Conservation (phyloP, 1,284 basidiomycete genomes). For the Sanghuangporus weigelae region DNA sequence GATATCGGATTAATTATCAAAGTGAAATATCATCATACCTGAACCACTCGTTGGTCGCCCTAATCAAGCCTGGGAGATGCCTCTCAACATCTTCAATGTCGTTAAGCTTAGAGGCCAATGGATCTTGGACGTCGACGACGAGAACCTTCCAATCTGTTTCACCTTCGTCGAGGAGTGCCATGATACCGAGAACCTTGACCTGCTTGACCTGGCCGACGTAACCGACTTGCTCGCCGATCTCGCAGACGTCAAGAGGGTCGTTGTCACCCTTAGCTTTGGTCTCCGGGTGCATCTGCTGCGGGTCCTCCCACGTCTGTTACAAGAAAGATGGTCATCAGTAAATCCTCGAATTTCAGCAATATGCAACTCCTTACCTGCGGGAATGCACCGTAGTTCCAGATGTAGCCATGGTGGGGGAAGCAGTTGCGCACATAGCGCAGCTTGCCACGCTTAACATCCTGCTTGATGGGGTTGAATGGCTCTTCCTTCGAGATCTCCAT, state of each 20-base stretch:
- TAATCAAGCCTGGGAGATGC: slow-evolving; percentile 93
- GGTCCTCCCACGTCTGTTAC: slow-evolving; percentile 96
- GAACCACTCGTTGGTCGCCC: slow-evolving; percentile 98
- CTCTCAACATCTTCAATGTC: slow-evolving; percentile 99
- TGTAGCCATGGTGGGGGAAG: slow-evolving; percentile 99
- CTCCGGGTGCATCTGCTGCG: slow-evolving; percentile 82
- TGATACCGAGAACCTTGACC: slow-evolving; percentile 99
- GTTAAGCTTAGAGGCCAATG: slow-evolving; percentile 94
- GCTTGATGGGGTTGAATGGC: slow-evolving; percentile 98
- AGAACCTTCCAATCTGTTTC: slow-evolving; percentile 99
- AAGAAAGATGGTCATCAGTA: neutral
- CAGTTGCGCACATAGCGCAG: slow-evolving; percentile 98
- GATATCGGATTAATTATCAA: slow-evolving; percentile 13
- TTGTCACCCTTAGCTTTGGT: slow-evolving; percentile 99
- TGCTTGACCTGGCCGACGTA: slow-evolving; percentile 99
- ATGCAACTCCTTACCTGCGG: slow-evolving; percentile 63
- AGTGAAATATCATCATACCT: slow-evolving; percentile 41
- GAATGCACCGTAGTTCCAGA: slow-evolving; percentile 99
- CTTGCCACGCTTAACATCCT: slow-evolving; percentile 96
- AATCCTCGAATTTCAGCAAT: neutral
- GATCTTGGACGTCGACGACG: slow-evolving; percentile 96
- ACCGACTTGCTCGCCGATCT: slow-evolving; percentile 99
- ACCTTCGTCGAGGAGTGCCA: slow-evolving; percentile 97
- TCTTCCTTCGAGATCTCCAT: slow-evolving; percentile 99
- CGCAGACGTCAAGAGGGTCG: slow-evolving; percentile 99